Base-by-base conservation (phyloP, 805 yeast species). In the Pichia cabralensis region DNA sequence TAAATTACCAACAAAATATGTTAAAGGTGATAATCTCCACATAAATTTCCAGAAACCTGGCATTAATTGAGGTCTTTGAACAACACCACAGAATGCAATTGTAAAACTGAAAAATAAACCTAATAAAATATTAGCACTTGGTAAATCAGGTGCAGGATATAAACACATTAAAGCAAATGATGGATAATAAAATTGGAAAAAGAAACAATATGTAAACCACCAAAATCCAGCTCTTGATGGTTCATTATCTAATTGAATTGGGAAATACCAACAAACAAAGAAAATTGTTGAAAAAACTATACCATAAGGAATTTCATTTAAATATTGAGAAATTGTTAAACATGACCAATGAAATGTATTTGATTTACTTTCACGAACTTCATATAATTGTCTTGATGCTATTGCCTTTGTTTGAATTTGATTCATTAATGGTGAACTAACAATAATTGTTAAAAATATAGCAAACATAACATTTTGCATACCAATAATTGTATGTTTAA, bases 21-120 rank as follows among this genome's bases (percentile, higher is more conserved):
- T 80, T 56, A 69, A 69, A 8, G 81, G 94, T 18, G 83, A 76
- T 15, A 65, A 66, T 45, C 80, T 70, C 70, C 80, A 77, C 86
- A 83, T 80, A 53, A 80, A 83, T 30, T 71, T 74, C 94, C 94
- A 83, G 63, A 83, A 83, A 1, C 82, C 76, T 10, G 94, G 92
- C 76, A 81, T 69, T 34, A 64, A 57, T 3, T 41, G 26, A 6
- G 58, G 58, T 13, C 76, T 72, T 48, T 76, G 83, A 39, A 76
- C 61, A 37, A 79, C 78, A 61, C 88, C 85, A 53, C 81, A 67
- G 61, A 81, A 80, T 16, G 76, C 61, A 37, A 79, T 65, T 47
- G 71, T 55, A 51, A 80, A 69, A 23, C 78, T 61, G 52, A 73
- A 68, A 41, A 71, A 55, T 44, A 80, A 55, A 28, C 79, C 67